phyloP scores from a whole-genome alignment of 1,284 basidiomycete species.

The Rhodotorula mucilaginosa region DNA sequence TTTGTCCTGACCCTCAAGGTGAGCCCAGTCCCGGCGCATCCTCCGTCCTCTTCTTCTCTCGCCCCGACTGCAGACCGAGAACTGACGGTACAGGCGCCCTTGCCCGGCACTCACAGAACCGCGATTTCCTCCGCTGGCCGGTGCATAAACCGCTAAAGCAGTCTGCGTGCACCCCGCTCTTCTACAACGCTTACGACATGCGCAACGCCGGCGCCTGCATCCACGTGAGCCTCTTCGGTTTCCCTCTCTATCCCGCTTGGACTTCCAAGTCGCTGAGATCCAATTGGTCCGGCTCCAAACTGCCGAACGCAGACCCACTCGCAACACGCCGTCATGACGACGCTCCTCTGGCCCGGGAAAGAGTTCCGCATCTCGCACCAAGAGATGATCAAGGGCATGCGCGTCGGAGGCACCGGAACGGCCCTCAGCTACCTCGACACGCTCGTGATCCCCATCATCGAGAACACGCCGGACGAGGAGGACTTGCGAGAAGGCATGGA shows the following conservation, averaged over 20 bases:
- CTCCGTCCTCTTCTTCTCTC: too few species aligned
- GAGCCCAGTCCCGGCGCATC: background rate
- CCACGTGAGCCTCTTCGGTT: conserved; percentile 51
- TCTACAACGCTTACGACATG: conserved; percentile 82
- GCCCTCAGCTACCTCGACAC: conserved; percentile 78
- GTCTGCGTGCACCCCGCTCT: conserved; percentile 65
- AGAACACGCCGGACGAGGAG: conserved; percentile 82
- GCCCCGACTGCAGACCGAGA: too few species aligned
- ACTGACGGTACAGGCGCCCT: background rate
- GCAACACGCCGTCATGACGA: conserved; percentile 70
- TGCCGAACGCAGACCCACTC: conserved; percentile 60
- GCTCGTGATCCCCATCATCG: conserved; percentile 78
- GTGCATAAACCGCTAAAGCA: conserved; percentile 52
- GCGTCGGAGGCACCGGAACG: conserved; percentile 66
- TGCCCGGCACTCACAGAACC: conserved; percentile 49
- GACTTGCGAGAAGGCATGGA: conserved; percentile 82
- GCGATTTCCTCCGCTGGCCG: conserved; percentile 71
- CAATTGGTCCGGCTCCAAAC: background rate
- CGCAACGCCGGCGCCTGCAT: conserved; percentile 75
- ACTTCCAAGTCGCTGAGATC: background rate
- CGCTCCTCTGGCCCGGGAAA: conserved; percentile 66
- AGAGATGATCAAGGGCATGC: conserved; percentile 84
- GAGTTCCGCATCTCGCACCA: conserved; percentile 71
- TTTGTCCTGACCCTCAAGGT: conserved; percentile 73
- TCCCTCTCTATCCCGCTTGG: background rate